Evolutionary conservation across 148 eudicot species (phyloP).

Genomic region (Talinum fruticosum): DNA sequence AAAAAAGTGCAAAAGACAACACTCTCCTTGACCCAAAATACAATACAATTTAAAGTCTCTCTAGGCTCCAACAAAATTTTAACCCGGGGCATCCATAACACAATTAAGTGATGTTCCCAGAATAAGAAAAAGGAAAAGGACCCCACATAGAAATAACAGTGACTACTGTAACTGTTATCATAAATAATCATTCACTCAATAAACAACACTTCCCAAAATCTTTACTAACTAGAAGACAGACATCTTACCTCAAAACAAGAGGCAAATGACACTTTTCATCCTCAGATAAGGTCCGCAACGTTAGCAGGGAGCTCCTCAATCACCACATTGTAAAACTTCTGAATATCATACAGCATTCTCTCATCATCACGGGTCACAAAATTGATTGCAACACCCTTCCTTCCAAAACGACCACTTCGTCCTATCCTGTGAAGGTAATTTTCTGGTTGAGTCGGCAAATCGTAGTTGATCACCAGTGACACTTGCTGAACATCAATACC

Average conservation of each 20-base stretch:
- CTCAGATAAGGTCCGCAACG: conserved; percentile 67
- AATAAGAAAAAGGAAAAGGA: background rate
- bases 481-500: conserved; percentile 88
- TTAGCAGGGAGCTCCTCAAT: conserved; percentile 76
- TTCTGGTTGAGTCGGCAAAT: conserved; percentile 73
- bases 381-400: conserved; percentile 81
- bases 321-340: conserved; percentile 62
- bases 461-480: conserved; percentile 69
- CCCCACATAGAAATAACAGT: conserved; percentile 23
- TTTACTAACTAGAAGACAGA: conserved; percentile 22
- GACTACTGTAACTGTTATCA: conserved; percentile 10
- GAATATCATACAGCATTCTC: conserved; percentile 67
- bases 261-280: conserved; percentile 9
- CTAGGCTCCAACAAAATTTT: conserved; percentile 34
- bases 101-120: conserved; percentile 28
- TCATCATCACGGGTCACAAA: conserved; percentile 67
- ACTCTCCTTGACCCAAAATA: conserved; percentile 13
- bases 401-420: conserved; percentile 74
- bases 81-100: conserved; percentile 32
- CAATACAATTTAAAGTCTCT: conserved; percentile 16
- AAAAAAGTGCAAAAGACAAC: conserved; percentile 5
- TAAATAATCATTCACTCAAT: conserved; percentile 23
- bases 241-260: conserved; percentile 28
- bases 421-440: conserved; percentile 78
- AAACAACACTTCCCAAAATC: conserved; percentile 21